These are phyloP conservation scores for Staphylotrichum longicolle DNA, from an alignment of 495 filamentous ascomycete genomes.

Conservation along the genomic window DNA sequence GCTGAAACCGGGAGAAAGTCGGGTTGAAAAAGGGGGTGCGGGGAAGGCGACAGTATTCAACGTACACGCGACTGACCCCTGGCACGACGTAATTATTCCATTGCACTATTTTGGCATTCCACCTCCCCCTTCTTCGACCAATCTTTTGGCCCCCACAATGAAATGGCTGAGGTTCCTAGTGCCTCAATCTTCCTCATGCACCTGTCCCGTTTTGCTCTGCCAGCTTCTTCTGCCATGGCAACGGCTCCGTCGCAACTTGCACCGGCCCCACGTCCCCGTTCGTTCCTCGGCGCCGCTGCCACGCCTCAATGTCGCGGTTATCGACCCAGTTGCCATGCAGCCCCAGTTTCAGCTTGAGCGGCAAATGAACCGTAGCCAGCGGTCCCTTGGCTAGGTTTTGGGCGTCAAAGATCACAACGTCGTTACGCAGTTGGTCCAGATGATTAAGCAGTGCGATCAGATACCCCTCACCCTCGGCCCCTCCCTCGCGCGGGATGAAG, in stretches of 20 bases:
- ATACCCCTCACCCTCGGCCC: constrained; percentile 55
- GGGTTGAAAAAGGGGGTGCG: no score
- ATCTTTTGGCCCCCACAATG: no score
- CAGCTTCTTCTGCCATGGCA: constrained; percentile 44
- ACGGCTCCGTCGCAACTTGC: constrained; percentile 37
- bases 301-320: constrained; percentile 44
- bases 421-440: constrained; percentile 49
- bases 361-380: constrained; percentile 47
- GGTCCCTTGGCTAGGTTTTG: constrained; percentile 44
- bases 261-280: constrained; percentile 43
- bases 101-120: no score
- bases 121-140: no score
- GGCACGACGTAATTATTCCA: no score
- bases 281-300: constrained; percentile 36
- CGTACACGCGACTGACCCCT: no score
- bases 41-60: no score
- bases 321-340: constrained; percentile 52
- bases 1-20: no score
- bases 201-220: not conserved
- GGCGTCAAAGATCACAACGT: constrained; percentile 52
- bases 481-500: constrained; percentile 50
- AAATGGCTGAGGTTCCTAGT: no score
- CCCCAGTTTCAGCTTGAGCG: constrained; percentile 44
- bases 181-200: no score
- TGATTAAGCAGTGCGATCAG: constrained; percentile 56